These are phyloP conservation scores for Gleditsia sinensis DNA, from an alignment of 306 rosid species.

Conservation along the genomic window DNA sequence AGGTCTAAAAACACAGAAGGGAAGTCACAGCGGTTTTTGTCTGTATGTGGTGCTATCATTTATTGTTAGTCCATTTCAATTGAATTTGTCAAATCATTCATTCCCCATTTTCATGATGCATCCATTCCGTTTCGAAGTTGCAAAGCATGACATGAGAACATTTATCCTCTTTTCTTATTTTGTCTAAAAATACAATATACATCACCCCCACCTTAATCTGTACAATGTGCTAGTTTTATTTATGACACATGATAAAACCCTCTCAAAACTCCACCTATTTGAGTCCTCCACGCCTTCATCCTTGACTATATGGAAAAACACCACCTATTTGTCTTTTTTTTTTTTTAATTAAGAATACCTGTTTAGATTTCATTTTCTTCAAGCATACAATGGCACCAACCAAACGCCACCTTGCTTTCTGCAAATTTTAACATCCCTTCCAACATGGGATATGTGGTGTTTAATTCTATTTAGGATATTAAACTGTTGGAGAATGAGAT, in stretches of 20 bases:
- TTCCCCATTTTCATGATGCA: conserved; percentile 36
- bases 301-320: background rate
- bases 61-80: background rate
- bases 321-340: background rate
- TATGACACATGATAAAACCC: conserved; percentile 32
- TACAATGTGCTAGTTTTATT: conserved; percentile 37
- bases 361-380: too few species aligned
- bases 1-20: too few species aligned
- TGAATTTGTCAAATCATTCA: conserved; percentile 4
- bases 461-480: background rate
- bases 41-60: background rate
- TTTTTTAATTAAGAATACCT: too few species aligned
- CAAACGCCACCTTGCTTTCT: too few species aligned
- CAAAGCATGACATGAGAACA: conserved; percentile 29
- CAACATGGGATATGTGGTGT: background rate
- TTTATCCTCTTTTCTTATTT: background rate
- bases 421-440: background rate
- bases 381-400: too few species aligned
- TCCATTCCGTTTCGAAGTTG: conserved; percentile 39
- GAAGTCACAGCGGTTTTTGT: background rate
- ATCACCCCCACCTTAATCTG: background rate
- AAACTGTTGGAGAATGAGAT: background rate
- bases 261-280: background rate
- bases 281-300: background rate
- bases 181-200: conserved; percentile 24